Evolutionary conservation across 805 yeast genomes (phyloP).

Genomic region (Sugiyamaella boreocaroliniensis): DNA sequence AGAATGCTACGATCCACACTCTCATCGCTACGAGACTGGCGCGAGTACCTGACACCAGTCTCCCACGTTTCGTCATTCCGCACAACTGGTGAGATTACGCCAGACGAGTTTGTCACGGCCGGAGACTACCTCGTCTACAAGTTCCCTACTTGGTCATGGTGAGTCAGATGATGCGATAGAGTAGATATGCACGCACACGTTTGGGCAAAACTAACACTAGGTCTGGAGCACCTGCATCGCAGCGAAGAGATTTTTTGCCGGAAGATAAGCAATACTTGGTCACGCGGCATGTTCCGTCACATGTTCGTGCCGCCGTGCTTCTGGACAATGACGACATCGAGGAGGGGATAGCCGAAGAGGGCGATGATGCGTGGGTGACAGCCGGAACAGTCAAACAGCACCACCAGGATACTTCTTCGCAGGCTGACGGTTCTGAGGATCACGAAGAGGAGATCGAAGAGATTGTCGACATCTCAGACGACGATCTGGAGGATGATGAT

Average conservation of each 20-base stretch:
- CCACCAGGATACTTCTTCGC: not conserved
- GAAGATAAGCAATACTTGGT: constrained; percentile 79
- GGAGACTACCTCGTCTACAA: constrained; percentile 88
- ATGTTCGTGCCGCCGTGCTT: constrained; percentile 53
- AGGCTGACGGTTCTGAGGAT: not conserved
- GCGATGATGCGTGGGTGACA: constrained; percentile 33
- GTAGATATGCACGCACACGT: not conserved
- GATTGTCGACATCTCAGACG: constrained; percentile 22
- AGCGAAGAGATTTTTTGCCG: constrained; percentile 68
- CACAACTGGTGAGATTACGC: constrained; percentile 85
- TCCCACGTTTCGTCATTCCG: constrained; percentile 79
- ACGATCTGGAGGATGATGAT: constrained; percentile 18
- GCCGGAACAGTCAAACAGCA: constrained; percentile 1
- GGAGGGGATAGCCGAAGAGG: constrained; percentile 31
- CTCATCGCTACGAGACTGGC: constrained; percentile 50
- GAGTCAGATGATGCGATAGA: constrained; percentile 7
- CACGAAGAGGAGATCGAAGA: constrained; percentile 11
- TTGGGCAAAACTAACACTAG: constrained; percentile 7
- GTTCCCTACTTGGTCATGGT: constrained; percentile 98
- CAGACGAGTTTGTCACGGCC: constrained; percentile 89
- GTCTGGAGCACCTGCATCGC: constrained; percentile 48
- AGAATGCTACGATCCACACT: constrained; percentile 65
- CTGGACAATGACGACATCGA: constrained; percentile 4
- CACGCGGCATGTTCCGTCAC: constrained; percentile 84
- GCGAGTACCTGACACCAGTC: constrained; percentile 92